Evolutionary conservation across 306 rosid genomes (phyloP).

Genomic region (Lablab purpureus): DNA sequence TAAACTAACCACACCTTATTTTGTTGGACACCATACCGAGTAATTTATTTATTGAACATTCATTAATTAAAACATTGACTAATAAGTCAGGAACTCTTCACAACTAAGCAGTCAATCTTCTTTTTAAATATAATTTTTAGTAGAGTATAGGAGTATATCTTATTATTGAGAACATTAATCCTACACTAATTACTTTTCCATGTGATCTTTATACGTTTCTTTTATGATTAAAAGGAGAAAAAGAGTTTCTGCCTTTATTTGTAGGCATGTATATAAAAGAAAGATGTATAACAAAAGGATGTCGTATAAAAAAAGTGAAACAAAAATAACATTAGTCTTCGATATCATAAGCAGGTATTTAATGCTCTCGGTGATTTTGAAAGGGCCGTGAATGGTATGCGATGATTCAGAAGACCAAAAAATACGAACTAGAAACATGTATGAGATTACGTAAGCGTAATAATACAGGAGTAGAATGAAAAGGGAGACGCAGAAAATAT

Average conservation of each 20-base stretch:
- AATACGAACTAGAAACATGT: constrained; percentile 21
- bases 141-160: too few relatives aligned
- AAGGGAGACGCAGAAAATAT: constrained; percentile 47
- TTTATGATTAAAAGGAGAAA: neutral
- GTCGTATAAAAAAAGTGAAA: neutral
- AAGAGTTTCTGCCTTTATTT: neutral
- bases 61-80: neutral
- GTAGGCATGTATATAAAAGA: neutral
- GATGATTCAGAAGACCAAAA: constrained; percentile 31
- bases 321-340: neutral
- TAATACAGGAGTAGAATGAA: constrained; percentile 39
- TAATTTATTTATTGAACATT: neutral
- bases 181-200: neutral
- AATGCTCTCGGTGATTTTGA: constrained; percentile 23
- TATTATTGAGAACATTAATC: neutral
- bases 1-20: neutral
- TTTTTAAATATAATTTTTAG: neutral
- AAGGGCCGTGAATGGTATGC: constrained; percentile 7
- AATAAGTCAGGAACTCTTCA: neutral
- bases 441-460: constrained; percentile 44
- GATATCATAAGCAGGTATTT: neutral
- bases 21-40: neutral
- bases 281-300: neutral
- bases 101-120: neutral
- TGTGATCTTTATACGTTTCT: neutral